A percentile compares a stretch with the other conserved stretches of the same genome.
Evolutionary conservation across 768 basidiomycete genomes (phyloP).

Genomic region (Lentinula guzmanii): DNA sequence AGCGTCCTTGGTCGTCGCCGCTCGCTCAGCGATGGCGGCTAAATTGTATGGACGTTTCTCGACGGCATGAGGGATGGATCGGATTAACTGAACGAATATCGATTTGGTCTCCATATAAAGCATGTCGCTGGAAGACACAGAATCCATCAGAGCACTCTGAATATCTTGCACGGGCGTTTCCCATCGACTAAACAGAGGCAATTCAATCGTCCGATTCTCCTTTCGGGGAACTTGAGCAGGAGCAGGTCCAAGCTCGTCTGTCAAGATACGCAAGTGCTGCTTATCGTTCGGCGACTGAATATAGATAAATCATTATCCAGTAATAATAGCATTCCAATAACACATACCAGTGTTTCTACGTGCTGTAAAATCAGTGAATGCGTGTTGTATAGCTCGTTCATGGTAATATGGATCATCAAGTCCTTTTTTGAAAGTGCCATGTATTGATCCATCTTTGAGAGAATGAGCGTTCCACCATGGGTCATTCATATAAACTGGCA

Average conservation of each 20-base stretch:
- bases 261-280: constrained; percentile 92
- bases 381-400: constrained; percentile 99
- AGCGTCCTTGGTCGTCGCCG: constrained; percentile 96
- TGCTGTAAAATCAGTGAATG: constrained; percentile 94
- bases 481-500: constrained; percentile 13
- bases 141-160: constrained; percentile 93
- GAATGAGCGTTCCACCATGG: not conserved
- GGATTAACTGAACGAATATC: constrained; percentile 95
- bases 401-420: constrained; percentile 93
- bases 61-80: constrained; percentile 80
- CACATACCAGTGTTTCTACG: constrained; percentile 83
- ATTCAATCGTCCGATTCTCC: constrained; percentile 91
- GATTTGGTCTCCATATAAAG: constrained; percentile 99
- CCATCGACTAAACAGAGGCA: constrained; percentile 95
- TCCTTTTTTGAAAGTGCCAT: constrained; percentile 99
- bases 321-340: not conserved
- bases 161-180: constrained; percentile 99
- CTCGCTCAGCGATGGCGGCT: constrained; percentile 82
- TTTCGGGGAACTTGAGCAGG: constrained; percentile 96
- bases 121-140: constrained; percentile 96
- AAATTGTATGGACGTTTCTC: constrained; percentile 90
- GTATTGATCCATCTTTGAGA: constrained; percentile 93
- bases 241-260: constrained; percentile 92
- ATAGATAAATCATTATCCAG: not conserved
- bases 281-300: constrained; percentile 92